Percentiles rank a stretch among this genome's conserved stretches.
Evolutionary conservation across 1,139 yeast genomes (phyloP).

Genomic region (Wickerhamiella pararugosa): DNA sequence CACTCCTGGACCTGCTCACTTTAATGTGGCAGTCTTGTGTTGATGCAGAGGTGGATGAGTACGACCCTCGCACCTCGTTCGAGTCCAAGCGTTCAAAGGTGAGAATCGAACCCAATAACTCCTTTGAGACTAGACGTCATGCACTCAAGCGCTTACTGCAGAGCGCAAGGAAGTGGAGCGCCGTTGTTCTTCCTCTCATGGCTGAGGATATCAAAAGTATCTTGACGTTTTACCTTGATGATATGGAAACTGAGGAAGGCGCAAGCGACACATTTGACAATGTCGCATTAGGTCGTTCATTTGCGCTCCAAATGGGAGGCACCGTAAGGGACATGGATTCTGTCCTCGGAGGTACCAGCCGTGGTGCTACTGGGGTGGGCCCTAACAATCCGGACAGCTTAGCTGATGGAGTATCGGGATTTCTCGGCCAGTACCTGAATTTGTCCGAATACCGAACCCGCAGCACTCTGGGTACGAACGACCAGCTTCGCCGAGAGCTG

Average conservation of each 20-base stretch:
- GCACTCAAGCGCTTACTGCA: slow-evolving; percentile 48
- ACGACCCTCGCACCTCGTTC: slow-evolving; percentile 66
- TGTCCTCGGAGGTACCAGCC: slow-evolving; percentile 16
- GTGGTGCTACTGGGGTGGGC: slow-evolving; percentile 13
- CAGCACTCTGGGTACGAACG: background rate
- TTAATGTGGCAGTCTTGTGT: slow-evolving; percentile 64
- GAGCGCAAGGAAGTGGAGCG: slow-evolving; percentile 55
- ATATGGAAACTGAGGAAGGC: slow-evolving; percentile 18
- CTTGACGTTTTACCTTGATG: slow-evolving; percentile 59
- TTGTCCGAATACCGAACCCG: slow-evolving; percentile 7
- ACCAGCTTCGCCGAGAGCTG: background rate
- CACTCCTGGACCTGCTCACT: slow-evolving; percentile 66
- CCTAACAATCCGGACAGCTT: slow-evolving; percentile 17
- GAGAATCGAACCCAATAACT: slow-evolving; percentile 56
- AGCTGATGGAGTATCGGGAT: slow-evolving; percentile 48
- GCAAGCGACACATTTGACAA: slow-evolving; percentile 16
- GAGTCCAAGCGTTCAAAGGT: slow-evolving; percentile 41
- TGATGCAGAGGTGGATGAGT: slow-evolving; percentile 78
- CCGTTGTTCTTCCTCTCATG: slow-evolving; percentile 37
- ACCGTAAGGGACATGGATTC: slow-evolving; percentile 32
- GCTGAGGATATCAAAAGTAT: slow-evolving; percentile 64
- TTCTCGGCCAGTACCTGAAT: slow-evolving; percentile 46
- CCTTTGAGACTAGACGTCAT: slow-evolving; percentile 57
- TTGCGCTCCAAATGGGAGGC: slow-evolving; percentile 84
- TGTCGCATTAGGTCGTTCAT: slow-evolving; percentile 67